These are phyloP conservation scores for Trichoderma koningii DNA, from an alignment of 2,329 filamentous ascomycete genomes.

Conservation along the genomic window DNA sequence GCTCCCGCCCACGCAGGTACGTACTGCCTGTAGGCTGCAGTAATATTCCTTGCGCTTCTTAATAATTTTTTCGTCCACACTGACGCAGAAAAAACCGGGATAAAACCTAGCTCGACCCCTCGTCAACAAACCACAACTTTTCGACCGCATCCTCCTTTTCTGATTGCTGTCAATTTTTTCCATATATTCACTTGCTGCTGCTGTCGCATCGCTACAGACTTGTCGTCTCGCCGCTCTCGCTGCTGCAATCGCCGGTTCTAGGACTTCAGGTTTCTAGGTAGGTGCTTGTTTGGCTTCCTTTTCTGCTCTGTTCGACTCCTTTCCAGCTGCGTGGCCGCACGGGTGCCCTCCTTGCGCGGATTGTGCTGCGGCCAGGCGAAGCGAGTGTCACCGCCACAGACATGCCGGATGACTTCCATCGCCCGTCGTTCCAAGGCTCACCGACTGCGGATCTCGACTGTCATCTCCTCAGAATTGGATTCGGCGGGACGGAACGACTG, in stretches of 20 bases:
- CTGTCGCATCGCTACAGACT: not conserved
- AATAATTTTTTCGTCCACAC: not conserved
- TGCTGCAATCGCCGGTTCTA: constrained; percentile 4
- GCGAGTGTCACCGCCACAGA: constrained; percentile 24
- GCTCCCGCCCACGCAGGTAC: constrained; percentile 12
- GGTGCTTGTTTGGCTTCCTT: not conserved
- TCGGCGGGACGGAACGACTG: not conserved
- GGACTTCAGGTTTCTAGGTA: constrained; percentile 16
- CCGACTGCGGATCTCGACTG: not conserved
- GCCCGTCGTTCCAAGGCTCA: not conserved
- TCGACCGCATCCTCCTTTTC: constrained; percentile 20
- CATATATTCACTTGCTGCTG: not conserved
- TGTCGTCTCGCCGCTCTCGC: not conserved
- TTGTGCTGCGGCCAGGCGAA: not conserved
- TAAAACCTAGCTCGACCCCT: constrained; percentile 26
- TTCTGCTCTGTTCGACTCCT: not conserved
- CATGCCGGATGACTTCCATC: not conserved
- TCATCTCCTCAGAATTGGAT: not conserved
- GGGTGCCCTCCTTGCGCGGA: not conserved
- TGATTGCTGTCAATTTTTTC: not conserved
- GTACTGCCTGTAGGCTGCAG: constrained; percentile 2
- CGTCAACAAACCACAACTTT: constrained; percentile 25
- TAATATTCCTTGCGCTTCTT: not conserved
- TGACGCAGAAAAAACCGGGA: constrained; percentile 1
- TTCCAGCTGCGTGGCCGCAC: not conserved